A percentile compares a stretch with the other conserved stretches of the same genome.
Evolutionary conservation across 2,329 filamentous ascomycete genomes (phyloP).

Genomic region (Emergomyces orientalis): DNA sequence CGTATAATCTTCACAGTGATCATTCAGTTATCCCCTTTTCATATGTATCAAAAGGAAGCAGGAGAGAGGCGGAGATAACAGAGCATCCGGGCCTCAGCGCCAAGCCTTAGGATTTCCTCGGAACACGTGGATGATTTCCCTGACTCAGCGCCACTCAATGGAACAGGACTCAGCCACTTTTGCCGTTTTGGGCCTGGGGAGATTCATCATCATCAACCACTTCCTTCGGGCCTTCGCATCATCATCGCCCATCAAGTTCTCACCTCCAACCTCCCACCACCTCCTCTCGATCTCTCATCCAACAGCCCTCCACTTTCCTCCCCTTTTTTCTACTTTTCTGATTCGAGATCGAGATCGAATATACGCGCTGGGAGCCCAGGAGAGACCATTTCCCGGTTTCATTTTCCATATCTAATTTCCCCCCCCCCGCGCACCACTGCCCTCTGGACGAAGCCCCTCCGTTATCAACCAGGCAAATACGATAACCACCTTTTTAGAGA

Average conservation of each 20-base stretch:
- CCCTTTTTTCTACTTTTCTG: not conserved
- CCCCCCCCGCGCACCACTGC: not conserved
- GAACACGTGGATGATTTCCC: not conserved
- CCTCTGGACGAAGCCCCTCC: not conserved
- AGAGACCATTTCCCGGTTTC: not conserved
- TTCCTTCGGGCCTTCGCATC: not conserved
- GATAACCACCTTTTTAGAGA: not conserved
- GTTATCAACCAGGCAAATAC: not conserved
- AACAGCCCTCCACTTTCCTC: not conserved
- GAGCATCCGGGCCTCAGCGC: no score
- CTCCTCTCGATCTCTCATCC: not conserved
- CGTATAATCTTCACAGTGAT: no score
- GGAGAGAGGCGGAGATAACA: no score
- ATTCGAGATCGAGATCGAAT: not conserved
- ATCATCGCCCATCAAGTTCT: not conserved
- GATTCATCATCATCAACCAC: not conserved
- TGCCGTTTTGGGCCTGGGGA: not conserved
- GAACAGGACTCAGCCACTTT: not conserved
- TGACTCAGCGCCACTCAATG: not conserved
- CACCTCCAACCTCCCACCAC: not conserved
- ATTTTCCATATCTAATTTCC: not conserved
- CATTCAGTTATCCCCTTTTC: no score
- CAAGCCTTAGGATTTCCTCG: no score
- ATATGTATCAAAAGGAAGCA: no score
- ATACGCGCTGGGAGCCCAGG: not conserved